Percentiles rank a stretch among this genome's conserved stretches.
Evolutionary conservation across 768 basidiomycete genomes (phyloP).

Genomic region (Lentinula edodes): DNA sequence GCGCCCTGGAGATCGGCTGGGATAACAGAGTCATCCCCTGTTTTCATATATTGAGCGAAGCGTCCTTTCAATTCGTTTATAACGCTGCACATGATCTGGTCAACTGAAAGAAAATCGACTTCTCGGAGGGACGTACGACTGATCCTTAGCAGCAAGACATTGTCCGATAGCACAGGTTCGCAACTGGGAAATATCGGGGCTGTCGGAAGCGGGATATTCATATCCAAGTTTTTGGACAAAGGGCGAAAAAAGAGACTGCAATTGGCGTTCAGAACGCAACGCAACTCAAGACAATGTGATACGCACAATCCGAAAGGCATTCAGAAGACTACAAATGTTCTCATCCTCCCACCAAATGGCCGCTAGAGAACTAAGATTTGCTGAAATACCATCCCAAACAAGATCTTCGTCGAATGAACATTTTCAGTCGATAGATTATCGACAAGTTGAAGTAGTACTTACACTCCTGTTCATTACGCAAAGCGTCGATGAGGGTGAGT

Average conservation of each 20-base stretch:
- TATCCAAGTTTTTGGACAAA: constrained; percentile 57
- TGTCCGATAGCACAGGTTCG: constrained; percentile 50
- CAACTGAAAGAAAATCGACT: too few species aligned
- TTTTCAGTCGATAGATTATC: not conserved
- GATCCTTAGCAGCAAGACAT: constrained; percentile 40
- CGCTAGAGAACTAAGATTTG: constrained; percentile 36
- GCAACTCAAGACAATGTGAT: constrained; percentile 5
- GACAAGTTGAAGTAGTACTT: constrained; percentile 14
- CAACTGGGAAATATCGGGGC: constrained; percentile 48
- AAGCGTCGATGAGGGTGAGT: constrained; percentile 47
- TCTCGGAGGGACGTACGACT: constrained; percentile 19
- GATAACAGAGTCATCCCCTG: constrained; percentile 72
- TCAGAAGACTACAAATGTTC: constrained; percentile 31
- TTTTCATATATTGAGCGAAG: constrained; percentile 67
- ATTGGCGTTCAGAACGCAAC: not conserved
- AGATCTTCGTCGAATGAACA: constrained; percentile 31
- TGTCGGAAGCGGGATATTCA: constrained; percentile 46
- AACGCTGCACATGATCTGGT: constrained; percentile 29
- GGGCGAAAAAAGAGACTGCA: constrained; percentile 44
- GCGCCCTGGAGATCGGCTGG: constrained; percentile 71
- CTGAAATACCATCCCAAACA: constrained; percentile 52
- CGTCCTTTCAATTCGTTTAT: constrained; percentile 47
- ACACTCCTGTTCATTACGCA: constrained; percentile 56
- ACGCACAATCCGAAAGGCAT: constrained; percentile 34
- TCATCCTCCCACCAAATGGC: constrained; percentile 64